Evolutionary conservation across 305 asterid genomes (phyloP), one percentile per base, ranked within the genome.

Genomic region (Fraxinus latifolia): DNA sequence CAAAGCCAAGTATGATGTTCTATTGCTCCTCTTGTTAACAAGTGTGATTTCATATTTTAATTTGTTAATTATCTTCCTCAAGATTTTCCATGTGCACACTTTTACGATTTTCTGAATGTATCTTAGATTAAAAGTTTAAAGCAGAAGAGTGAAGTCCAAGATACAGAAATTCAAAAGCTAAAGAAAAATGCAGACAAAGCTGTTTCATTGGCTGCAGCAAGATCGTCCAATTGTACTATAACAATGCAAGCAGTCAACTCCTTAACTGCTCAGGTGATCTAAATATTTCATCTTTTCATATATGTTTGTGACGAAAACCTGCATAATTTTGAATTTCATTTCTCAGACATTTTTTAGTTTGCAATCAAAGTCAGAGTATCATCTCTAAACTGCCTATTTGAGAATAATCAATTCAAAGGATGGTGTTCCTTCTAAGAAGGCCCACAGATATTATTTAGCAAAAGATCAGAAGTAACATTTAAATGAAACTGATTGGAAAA

Each of bases 91-190:
- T 60, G 5, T 23, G 71, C n/a, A 62, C 33, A 62, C 15, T 23
- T 60, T 21, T 9, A 23, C 32, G 25, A 62, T 23, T 62, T 62
- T 23, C 71, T 62, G 33, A 23, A 62, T 23, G 7, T 71, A 62
- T 75, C 23, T 73, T 82, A 95, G 98, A 83, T 91, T 14, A 94
- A 83, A 87, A 86, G 70, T 55, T 85, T 94, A 81, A 94, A 92
- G 88, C 94, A 91, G 79, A 89, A 92, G 17, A 85, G 92, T 81
- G 94, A 91, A 77, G 82, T 73, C 58, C 97, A 92, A 87, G 96
- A 91, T 34, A 79, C 82, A 77, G 97, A 94, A 79, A 86, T 91
- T 78, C 89, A 83, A 76, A 93, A 90, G 87, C 68, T 91, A 60
- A 90, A 85, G 88, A 88, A 84, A 81, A 86, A 86, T 62, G 89